Evolutionary conservation across 352 stramenopile genomes (phyloP).

Genomic region (Thalassiosira ordinaria): DNA sequence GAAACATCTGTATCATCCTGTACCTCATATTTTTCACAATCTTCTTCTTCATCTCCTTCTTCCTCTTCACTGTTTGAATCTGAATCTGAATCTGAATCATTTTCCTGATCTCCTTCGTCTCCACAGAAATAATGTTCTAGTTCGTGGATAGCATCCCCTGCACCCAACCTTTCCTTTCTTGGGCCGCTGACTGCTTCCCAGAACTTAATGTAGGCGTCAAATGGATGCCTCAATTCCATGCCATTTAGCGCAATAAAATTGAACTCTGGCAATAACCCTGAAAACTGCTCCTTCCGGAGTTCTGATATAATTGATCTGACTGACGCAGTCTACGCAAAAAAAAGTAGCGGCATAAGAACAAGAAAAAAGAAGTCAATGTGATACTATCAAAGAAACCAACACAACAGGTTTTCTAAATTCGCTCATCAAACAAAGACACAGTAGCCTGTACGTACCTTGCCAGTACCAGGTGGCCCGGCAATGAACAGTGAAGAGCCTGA

Average conservation of each 20-base stretch:
- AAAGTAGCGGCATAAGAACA: no score
- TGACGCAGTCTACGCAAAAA: slow-evolving; percentile 80
- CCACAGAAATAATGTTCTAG: slow-evolving; percentile 84
- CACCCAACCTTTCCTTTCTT: slow-evolving; percentile 50
- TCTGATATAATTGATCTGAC: slow-evolving; percentile 78
- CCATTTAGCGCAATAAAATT: slow-evolving; percentile 87
- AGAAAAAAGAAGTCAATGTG: no score
- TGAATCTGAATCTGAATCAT: slow-evolving; percentile 24
- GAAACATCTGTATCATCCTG: slow-evolving; percentile 22
- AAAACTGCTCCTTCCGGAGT: slow-evolving; percentile 68
- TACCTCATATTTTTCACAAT: no score
- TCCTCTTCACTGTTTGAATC: slow-evolving; percentile 6
- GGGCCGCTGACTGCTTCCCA: slow-evolving; percentile 77
- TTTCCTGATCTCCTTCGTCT: slow-evolving; percentile 3
- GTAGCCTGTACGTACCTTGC: slow-evolving; percentile 43
- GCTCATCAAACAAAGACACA: no score
- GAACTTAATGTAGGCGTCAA: slow-evolving; percentile 85
- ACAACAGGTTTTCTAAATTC: no score
- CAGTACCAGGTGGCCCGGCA: slow-evolving; percentile 75
- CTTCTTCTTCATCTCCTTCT: slow-evolving; percentile 18
- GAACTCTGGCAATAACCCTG: slow-evolving; percentile 77
- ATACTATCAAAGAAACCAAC: no score
- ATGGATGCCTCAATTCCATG: slow-evolving; percentile 86
- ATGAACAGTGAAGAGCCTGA: slow-evolving; percentile 75
- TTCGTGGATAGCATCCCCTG: slow-evolving; percentile 56